phyloP scores from a whole-genome alignment of 2,329 filamentous ascomycete genomes.

The Clonostachys solani region DNA sequence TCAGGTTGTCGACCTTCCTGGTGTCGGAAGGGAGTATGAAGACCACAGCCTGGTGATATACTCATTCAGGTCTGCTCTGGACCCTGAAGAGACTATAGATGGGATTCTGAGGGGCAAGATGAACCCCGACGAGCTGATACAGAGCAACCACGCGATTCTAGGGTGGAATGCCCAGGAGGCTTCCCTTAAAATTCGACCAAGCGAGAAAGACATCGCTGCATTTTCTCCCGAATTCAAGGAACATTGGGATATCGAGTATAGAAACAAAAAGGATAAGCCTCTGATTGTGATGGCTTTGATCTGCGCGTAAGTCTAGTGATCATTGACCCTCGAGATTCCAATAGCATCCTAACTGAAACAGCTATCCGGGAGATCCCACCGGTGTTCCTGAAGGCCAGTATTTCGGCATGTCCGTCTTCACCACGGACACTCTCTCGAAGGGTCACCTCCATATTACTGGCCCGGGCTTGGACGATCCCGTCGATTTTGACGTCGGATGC shows the following conservation, averaged over 20 bases:
- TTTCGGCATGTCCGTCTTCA: conserved; percentile 45
- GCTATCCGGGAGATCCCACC: conserved; percentile 35
- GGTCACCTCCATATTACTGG: conserved; percentile 56
- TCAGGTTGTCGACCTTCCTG: conserved; percentile 38
- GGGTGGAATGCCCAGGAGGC: conserved; percentile 56
- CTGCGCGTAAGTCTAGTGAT: conserved; percentile 27
- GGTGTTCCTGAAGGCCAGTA: conserved; percentile 38
- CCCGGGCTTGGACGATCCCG: conserved; percentile 27
- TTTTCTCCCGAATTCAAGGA: conserved; percentile 48
- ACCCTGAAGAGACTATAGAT: conserved; percentile 36
- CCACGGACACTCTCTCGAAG: conserved; percentile 55
- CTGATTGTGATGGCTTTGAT: conserved; percentile 34
- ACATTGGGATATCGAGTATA: conserved; percentile 53
- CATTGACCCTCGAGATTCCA: too few species aligned
- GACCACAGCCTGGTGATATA: conserved; percentile 52
- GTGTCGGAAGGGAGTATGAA: conserved; percentile 49
- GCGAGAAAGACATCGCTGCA: conserved; percentile 42
- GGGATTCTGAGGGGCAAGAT: conserved; percentile 32
- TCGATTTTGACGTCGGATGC: conserved; percentile 54
- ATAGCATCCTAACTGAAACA: conserved; percentile 1
- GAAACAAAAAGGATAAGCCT: conserved; percentile 32
- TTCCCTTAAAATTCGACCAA: conserved; percentile 51
- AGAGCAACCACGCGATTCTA: conserved; percentile 38
- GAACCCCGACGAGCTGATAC: conserved; percentile 25
- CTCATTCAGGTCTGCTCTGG: conserved; percentile 34